phyloP scores from a whole-genome alignment of 2,329 filamentous ascomycete species.

The Akanthomyces uredinophilus region DNA sequence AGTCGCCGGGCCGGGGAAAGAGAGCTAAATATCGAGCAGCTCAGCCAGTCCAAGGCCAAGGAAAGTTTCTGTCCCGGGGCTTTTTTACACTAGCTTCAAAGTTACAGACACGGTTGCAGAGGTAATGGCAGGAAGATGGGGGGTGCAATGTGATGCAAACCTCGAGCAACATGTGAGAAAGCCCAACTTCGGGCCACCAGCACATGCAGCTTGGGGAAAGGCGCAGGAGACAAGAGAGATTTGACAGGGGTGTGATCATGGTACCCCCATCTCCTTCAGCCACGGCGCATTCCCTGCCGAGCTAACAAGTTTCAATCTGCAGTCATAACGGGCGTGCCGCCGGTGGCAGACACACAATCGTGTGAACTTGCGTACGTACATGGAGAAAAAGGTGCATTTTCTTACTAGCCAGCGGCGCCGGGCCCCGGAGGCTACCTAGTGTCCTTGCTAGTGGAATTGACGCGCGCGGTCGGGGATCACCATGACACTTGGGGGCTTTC shows the following conservation, averaged over 20 bases:
- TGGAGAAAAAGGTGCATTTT: background rate
- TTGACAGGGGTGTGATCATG: background rate
- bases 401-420: too few species aligned
- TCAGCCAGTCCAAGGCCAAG: background rate
- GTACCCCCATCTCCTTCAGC: background rate
- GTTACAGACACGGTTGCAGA: background rate
- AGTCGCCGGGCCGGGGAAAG: background rate
- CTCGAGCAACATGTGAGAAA: background rate
- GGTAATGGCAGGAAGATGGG: background rate
- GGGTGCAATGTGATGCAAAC: background rate
- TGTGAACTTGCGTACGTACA: background rate
- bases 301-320: background rate
- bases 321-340: conserved; percentile 7
- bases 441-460: background rate
- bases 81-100: conserved; percentile 2
- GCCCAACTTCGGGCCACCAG: too few species aligned
- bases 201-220: background rate
- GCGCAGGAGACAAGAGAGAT: background rate
- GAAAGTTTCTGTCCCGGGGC: background rate
- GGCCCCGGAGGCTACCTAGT: background rate
- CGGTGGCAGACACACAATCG: background rate
- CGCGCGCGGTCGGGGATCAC: conserved; percentile 9
- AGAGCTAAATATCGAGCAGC: background rate
- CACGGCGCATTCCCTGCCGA: background rate
- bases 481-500: background rate